Evolutionary conservation across 208 protist species (phyloP).

Genomic region (Acanthamoeba culbertsoni): DNA sequence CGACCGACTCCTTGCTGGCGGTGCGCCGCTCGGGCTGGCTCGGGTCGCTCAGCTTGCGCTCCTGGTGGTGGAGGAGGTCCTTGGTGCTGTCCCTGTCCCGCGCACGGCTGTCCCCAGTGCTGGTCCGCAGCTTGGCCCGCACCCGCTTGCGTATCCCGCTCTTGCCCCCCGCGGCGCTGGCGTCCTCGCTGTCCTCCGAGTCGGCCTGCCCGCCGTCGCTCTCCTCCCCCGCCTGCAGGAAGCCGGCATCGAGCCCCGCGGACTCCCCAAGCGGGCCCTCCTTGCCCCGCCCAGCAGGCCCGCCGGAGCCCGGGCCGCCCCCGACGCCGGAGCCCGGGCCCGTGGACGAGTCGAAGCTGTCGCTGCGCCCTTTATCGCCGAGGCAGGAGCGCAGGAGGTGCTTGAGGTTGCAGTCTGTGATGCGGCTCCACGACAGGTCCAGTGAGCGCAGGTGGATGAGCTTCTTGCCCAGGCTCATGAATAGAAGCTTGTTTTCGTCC

Average conservation of each 20-base stretch:
- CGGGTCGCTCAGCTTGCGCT: neutral
- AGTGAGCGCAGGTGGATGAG: neutral
- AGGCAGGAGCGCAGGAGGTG: conserved; percentile 28
- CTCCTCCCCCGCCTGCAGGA: no score
- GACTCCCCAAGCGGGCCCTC: no score
- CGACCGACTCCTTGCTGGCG: neutral
- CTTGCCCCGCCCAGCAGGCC: no score
- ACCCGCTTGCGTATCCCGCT: neutral
- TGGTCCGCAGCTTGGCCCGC: conserved; percentile 15
- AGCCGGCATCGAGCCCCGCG: no score
- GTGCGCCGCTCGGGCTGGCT: neutral
- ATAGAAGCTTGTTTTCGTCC: conserved; percentile 33
- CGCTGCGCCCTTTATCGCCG: neutral
- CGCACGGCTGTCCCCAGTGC: neutral
- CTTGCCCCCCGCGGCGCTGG: neutral
- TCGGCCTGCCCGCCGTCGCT: neutral
- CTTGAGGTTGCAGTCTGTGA: conserved; percentile 4
- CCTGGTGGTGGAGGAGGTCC: neutral
- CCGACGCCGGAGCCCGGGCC: neutral
- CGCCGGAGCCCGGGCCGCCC: neutral
- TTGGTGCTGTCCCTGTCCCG: neutral
- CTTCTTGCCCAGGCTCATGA: neutral
- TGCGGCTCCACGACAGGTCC: conserved; percentile 19
- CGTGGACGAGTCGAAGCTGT: neutral
- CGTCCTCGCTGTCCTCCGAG: conserved; percentile 17